Evolutionary conservation across 2,329 filamentous ascomycete genomes (phyloP), one percentile per base, ranked within the genome.

Genomic region (Diaporthe citriasiana): DNA sequence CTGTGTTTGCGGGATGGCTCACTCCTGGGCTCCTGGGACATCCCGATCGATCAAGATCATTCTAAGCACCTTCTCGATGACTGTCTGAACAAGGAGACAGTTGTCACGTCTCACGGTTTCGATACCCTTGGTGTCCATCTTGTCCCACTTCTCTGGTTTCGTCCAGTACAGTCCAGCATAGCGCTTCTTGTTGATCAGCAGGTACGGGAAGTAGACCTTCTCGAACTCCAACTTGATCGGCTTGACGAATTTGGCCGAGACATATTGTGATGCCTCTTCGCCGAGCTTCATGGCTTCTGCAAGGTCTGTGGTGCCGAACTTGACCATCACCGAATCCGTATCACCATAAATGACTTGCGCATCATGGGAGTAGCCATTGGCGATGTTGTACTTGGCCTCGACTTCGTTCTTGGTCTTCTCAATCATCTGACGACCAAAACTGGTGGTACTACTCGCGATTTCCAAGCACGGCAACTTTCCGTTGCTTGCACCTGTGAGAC

Each of bases 91-190:
- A 74, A 99, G 86, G 70, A 97, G 88, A 82, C 97, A 99, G 82
- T 99, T 99, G 83, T 99, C 97, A 88, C 97, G 90, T 78, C 97
- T 93, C 60, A 99, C 97, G 4, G 97, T 99, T 84, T 99, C 97
- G 78, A 99, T 98, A 88, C 97, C 97, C 83, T 99, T 99, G 75
- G 95, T 98, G 84, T 99, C 97, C 97, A 99, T 99, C 88, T 98
- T 99, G 89, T 99, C 97, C 83, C 93, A 97, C 84, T 98, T 98
- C 55, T 96, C 90, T 0, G 96, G 91, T 77, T 93, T 97, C 7
- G 97, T 99, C 95, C 95, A 99, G 85, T 95, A 98, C 42, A 99
- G 85, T n/a, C 97, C 97, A 12, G 97, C 97, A 80, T 99, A 99
- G 76, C 97, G 93, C 87, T 99, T 99, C 88, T 99, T 99, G 91